Base-by-base conservation (phyloP, 2,329 filamentous ascomycete genomes). In the Dactylellina drechsleri region DNA sequence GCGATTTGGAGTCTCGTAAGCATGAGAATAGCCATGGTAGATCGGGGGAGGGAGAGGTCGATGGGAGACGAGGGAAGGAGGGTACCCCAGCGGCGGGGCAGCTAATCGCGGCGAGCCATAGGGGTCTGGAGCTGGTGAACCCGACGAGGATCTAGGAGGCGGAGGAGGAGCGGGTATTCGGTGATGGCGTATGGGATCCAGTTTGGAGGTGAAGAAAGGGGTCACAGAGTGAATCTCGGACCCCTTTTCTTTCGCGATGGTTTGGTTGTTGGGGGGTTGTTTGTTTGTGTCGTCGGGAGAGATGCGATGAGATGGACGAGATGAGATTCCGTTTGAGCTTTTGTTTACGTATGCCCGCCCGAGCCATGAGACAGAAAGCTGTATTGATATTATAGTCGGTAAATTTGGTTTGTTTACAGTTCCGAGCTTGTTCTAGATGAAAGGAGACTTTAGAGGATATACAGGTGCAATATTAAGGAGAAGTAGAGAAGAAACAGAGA, bases 161-260 rank as follows among this genome's bases (percentile, higher is more conserved):
- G 64, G 65, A 53, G 71, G 71, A 53, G 71, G 71, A 26, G 71
- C 71, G 59, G 71, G 71, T 28, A 75, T 75, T 64, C 71, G 71
- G 53, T 75, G 71, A 45, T 75, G 71, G 12, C 71, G 64, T 68
- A 75, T 60, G 58, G 64, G 71, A 75, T 75, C 71, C 71, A 75
- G 71, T 53, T 75, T 75, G 71, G 52, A 67, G 57, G 53, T 43
- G 54, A 71, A 58, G 66, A 45, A 43, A 58, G 58, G 45, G 43
- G 23, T 18, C 43, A 26, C 12, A 52, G 47, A 57, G 28, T 36
- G 56, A 61, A 61, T 60, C 60, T 50, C 56, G 4, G 43, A 15
- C 15, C 43, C 43, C 15, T n/a, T 47, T 15, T 47, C 43, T 26
- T 52, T 52, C 45, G 64, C 28, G 64, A 45, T 54, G 28, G 45